These are phyloP conservation scores for Trametes sp. DNA, from an alignment of 1,284 basidiomycete genomes.

Conservation along the genomic window DNA sequence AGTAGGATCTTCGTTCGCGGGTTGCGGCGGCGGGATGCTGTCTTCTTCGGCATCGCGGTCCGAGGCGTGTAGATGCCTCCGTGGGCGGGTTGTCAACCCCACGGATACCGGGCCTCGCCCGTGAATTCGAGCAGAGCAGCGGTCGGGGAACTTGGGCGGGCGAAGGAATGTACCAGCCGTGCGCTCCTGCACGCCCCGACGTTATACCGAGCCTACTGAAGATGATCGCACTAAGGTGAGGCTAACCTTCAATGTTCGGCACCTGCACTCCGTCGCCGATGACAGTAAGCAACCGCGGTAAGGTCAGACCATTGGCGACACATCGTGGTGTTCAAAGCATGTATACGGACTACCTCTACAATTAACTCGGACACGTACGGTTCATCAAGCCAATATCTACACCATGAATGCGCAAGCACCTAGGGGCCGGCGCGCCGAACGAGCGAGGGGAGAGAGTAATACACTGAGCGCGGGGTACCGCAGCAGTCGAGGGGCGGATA, in stretches of 20 bases:
- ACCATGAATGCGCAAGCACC: not conserved
- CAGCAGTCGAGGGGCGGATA: not conserved
- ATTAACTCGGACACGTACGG: not conserved
- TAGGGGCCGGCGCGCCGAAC: not conserved
- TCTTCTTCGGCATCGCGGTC: not conserved
- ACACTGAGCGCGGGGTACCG: not conserved
- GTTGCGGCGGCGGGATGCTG: too few species aligned
- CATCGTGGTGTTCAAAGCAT: not conserved
- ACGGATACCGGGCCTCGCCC: too few species aligned
- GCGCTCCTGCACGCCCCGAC: too few species aligned
- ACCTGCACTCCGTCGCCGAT: too few species aligned
- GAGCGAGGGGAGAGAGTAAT: not conserved
- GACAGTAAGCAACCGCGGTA: not conserved
- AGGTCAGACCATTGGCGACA: not conserved
- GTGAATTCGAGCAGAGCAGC: not conserved
- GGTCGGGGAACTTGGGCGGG: not conserved
- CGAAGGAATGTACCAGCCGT: not conserved
- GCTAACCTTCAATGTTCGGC: too few species aligned
- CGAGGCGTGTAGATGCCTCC: not conserved
- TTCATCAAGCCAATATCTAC: conserved; percentile 3
- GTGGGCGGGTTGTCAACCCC: not conserved
- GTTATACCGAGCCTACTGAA: too few species aligned
- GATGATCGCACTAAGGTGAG: too few species aligned
- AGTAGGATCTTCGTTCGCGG: too few species aligned
- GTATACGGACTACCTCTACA: not conserved